phyloP scores from a whole-genome alignment of 257 asterid genomes.

The Forsythia viridissima region DNA sequence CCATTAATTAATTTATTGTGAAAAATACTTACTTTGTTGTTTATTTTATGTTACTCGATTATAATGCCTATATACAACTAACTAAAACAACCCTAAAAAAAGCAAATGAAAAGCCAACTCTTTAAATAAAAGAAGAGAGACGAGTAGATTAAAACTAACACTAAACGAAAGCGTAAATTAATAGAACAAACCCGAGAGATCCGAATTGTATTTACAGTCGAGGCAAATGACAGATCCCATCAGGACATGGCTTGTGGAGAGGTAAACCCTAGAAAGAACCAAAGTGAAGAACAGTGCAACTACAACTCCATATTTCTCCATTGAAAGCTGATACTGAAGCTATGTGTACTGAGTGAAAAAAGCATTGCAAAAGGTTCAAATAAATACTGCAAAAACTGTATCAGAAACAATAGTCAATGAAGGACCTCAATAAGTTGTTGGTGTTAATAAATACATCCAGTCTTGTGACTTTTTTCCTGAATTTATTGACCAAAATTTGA shows the following conservation, averaged over 20 bases:
- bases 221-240: conserved; percentile 67
- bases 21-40: no score
- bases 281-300: conserved; percentile 39
- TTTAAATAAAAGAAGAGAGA: not conserved
- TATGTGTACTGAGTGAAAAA: conserved; percentile 4
- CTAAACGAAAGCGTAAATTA: not conserved
- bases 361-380: conserved; percentile 20
- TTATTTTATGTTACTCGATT: no score
- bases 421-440: conserved; percentile 57
- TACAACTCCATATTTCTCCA: conserved; percentile 33
- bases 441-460: conserved; percentile 25
- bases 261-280: conserved; percentile 34
- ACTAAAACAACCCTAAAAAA: no score
- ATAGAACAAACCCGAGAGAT: conserved; percentile 62
- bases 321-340: conserved; percentile 23
- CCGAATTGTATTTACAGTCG: conserved; percentile 48
- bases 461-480: not conserved
- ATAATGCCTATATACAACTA: no score
- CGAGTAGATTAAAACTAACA: not conserved
- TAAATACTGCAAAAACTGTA: conserved; percentile 33
- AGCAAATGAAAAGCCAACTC: no score
- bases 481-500: not conserved
- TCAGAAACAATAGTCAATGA: conserved; percentile 38
- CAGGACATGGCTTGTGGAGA: conserved; percentile 32
- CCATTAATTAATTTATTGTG: no score